Evolutionary conservation across 371 early-diverging fungal genomes (phyloP), one percentile per base, ranked within the genome.

Genomic region (Coemansia sp.): DNA sequence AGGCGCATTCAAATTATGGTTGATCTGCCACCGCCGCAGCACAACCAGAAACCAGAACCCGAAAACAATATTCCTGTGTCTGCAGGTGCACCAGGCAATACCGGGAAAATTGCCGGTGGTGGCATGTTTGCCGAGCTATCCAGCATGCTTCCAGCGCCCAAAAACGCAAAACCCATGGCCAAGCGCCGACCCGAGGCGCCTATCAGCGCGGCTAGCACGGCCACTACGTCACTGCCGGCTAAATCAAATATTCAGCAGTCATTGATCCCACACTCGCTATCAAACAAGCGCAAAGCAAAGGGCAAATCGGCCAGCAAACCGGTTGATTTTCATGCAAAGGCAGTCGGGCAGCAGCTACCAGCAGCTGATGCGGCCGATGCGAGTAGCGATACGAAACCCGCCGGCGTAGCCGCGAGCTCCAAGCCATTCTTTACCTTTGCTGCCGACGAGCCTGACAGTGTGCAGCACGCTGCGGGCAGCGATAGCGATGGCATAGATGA

Each of bases 81-180:
- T 9, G 42, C 62, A 10, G 32, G 41, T 5, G 45, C 47, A 26
- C 39, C 32, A 14, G 41, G 40, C 32, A n/a, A 16, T 9, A 13
- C 34, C 9, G 14, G 35, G 1, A 11, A 36, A 6, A 1, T 31
- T 26, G 7, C 11, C 5, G 9, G 49, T 0, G 61, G 65, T 9
- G 14, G 71, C 40, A 4, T 70, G 42, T 70, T 70, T 32, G 62
- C 75, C 1, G 67, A 75, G 39, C 63, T 82, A 35, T 79, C 77
- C 8, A 79, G 70, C 36, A 75, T 82, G 53, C 66, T 82, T 0
- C 82, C 82, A 9, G 79, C 82, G 32, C 82, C 82, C 14, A 82
- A 81, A 64, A 70, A 76, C 55, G 10, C 38, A 55, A 57, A 40
- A 36, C 52, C 38, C 9, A 30, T 14, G 0, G 34, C 6, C 40